Evolutionary conservation across 192 early-diverging fungal genomes (phyloP), one percentile per base, ranked within the genome.

Genomic region (Linnemannia zychae): DNA sequence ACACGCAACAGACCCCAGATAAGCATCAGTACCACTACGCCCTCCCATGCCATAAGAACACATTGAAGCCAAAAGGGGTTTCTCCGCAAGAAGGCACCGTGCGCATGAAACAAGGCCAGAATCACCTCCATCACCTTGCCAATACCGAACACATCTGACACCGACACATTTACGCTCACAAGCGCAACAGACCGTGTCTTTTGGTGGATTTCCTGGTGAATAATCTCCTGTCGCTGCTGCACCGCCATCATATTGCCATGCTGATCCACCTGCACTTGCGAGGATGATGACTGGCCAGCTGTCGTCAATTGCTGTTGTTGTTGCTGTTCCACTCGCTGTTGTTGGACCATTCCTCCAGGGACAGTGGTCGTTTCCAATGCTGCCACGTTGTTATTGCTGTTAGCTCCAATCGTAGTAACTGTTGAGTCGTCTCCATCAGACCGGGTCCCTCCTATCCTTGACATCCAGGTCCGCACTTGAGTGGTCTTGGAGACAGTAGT

Each of bases 51-150:
- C 72, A 84, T 53, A 2, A 84, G 1, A 18, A 71, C 76, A 36
- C 76, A 78, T 40, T 75, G 77, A 44, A 84, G 9, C 82, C 82
- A 84, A 36, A 84, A 84, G 3, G 82, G 82, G n/a, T 79, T 77
- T 24, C 77, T 67, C 11, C 72, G 20, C 72, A 84, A 36, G 69
- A 84, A 84, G 31, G 48, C 67, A 15, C 82, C 82, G 37, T 84
- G 82, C 7, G 82, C 82, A 71, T 84, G 71, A 24, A 75, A 75
- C 53, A 84, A 15, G 0, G 82, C 82, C 34, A 84, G 34, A 9
- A 70, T 66, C 15, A 84, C 46, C 73, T 84, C 82, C 34, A 76
- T 50, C 67, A 71, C 44, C 57, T 84, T 84, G 5, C 82, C 82
- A 17, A 84, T 15, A 2, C 82, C 82, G 66, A 84, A 75, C 12